A percentile compares a stretch with the other conserved stretches of the same genome.
Evolutionary conservation across 352 stramenopile genomes (phyloP).

Genomic region (Pythium sukuiense): DNA sequence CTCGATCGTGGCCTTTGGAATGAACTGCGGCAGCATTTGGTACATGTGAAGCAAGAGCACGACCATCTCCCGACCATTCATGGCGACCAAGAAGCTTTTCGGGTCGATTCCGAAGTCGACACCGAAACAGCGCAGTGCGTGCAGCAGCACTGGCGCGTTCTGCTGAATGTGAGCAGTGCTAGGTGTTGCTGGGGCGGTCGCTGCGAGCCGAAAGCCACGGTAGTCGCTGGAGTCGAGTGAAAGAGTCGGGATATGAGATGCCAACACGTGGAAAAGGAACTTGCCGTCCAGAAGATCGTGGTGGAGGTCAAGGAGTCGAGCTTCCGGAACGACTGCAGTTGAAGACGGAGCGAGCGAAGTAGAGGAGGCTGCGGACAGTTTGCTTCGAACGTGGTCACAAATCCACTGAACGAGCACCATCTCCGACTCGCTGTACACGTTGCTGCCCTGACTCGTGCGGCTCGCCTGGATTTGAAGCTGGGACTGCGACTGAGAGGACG

Average conservation of each 20-base stretch:
- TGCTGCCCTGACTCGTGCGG: constrained; percentile 68
- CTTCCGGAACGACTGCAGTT: constrained; percentile 21
- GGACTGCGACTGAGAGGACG: not conserved
- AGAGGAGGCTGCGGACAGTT: constrained; percentile 7
- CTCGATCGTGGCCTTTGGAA: constrained; percentile 93
- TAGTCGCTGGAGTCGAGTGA: constrained; percentile 63
- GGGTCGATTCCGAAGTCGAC: constrained; percentile 77
- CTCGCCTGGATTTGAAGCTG: not conserved
- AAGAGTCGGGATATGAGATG: constrained; percentile 86
- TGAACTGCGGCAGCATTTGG: constrained; percentile 88
- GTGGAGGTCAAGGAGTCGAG: constrained; percentile 54
- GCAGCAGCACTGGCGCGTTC: constrained; percentile 58
- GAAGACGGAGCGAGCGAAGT: not conserved
- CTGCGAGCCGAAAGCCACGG: constrained; percentile 50
- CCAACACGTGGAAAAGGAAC: constrained; percentile 85
- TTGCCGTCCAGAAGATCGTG: constrained; percentile 68
- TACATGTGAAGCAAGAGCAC: constrained; percentile 91
- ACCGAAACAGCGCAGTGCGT: constrained; percentile 63
- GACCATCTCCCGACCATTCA: constrained; percentile 74
- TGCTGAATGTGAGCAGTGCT: constrained; percentile 44
- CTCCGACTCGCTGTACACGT: constrained; percentile 92
- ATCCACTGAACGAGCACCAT: constrained; percentile 92
- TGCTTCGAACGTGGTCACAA: constrained; percentile 58
- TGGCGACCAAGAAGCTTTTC: constrained; percentile 47
- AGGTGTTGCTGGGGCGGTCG: not conserved